phyloP scores from a whole-genome alignment of 1,139 yeast genomes.

The Hyphopichia buzzinii region DNA sequence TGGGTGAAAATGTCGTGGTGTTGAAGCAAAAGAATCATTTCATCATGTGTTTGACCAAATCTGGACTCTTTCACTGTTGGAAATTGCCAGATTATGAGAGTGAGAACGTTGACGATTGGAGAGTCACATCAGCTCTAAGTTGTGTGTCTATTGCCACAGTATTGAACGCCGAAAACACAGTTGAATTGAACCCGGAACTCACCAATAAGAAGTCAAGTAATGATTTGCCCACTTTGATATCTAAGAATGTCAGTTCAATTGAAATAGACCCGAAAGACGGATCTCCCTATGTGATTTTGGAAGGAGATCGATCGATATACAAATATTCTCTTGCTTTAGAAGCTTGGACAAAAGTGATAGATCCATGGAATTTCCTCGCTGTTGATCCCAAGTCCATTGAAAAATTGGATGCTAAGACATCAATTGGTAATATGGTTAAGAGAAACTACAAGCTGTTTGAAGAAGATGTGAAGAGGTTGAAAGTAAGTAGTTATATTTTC shows the following conservation, averaged over 20 bases:
- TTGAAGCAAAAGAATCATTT: conserved; percentile 49
- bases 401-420: neutral
- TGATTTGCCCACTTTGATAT: conserved; percentile 10
- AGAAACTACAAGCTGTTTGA: conserved; percentile 15
- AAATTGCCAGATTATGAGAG: conserved; percentile 22
- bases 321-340: conserved; percentile 36
- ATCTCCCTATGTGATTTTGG: conserved; percentile 39
- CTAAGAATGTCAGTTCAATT: conserved; percentile 28
- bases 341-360: conserved; percentile 48
- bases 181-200: neutral
- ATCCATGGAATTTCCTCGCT: conserved; percentile 45
- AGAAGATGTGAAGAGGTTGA: conserved; percentile 19
- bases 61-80: conserved; percentile 53
- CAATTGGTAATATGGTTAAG: conserved; percentile 8
- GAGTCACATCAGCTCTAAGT: conserved; percentile 13
- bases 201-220: neutral
- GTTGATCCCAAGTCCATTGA: conserved; percentile 3
- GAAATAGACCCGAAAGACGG: conserved; percentile 38
- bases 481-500: conserved; percentile 23
- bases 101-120: conserved; percentile 16
- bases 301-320: conserved; percentile 35
- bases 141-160: conserved; percentile 54
- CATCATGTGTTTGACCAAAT: conserved; percentile 54
- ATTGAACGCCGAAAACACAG: conserved; percentile 28
- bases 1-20: conserved; percentile 56